Percentiles rank a stretch among this genome's conserved stretches.
These are phyloP conservation scores for Umbelopsis ramanniana DNA, from an alignment of 192 early-diverging fungal species.

Conservation along the genomic window DNA sequence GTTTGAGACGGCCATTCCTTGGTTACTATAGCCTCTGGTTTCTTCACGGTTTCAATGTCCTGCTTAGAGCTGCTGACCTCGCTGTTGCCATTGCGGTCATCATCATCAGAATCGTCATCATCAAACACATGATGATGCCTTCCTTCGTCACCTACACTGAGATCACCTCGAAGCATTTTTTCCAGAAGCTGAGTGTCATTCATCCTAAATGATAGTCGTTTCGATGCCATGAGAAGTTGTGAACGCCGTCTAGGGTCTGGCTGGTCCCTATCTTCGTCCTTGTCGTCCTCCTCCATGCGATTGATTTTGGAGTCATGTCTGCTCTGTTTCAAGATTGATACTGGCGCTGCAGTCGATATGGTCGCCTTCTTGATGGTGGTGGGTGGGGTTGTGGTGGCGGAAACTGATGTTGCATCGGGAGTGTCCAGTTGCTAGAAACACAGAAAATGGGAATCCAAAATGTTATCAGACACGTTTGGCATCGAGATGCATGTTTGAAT, in stretches of 20 bases:
- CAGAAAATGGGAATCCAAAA: neutral
- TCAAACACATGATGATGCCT: conserved; percentile 20
- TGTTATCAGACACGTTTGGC: neutral
- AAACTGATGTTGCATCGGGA: neutral
- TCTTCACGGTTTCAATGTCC: conserved; percentile 21
- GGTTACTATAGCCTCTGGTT: neutral
- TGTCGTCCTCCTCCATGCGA: neutral
- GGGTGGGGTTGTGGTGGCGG: neutral
- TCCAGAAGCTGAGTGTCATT: conserved; percentile 41
- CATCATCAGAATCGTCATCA: conserved; percentile 22
- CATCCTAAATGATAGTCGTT: conserved; percentile 38
- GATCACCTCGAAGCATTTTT: conserved; percentile 43
- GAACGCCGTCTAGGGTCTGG: conserved; percentile 38
- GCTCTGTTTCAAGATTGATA: conserved; percentile 12
- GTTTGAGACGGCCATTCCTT: neutral
- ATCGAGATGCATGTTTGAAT: too few species aligned
- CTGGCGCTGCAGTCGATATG: neutral
- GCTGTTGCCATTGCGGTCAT: conserved; percentile 23
- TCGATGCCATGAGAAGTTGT: conserved; percentile 43
- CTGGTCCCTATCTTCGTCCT: neutral
- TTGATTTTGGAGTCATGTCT: conserved; percentile 18
- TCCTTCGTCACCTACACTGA: conserved; percentile 25
- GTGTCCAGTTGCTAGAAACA: neutral
- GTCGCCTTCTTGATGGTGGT: neutral
- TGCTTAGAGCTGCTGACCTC: conserved; percentile 21